Percentiles rank a stretch among this genome's conserved stretches.
Evolutionary conservation across 2,329 filamentous ascomycete species (phyloP).

Genomic region (Fragosphaeria purpurea): DNA sequence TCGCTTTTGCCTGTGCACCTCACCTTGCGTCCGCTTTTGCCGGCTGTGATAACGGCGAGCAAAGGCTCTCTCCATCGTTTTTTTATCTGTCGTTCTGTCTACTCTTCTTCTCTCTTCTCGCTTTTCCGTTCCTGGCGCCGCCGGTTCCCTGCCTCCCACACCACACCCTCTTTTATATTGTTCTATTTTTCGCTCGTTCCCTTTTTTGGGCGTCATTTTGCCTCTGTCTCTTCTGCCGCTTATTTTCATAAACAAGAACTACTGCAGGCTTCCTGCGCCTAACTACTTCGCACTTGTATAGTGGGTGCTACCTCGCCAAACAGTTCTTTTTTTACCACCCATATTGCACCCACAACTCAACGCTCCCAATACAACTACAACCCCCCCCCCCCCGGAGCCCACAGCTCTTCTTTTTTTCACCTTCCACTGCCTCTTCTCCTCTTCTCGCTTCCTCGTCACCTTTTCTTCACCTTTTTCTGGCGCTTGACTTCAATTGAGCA

Average conservation of each 20-base stretch:
- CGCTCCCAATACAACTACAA: too few relatives aligned
- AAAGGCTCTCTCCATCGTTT: too few relatives aligned
- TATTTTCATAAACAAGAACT: too few relatives aligned
- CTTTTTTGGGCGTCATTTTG: not conserved
- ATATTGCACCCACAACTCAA: too few relatives aligned
- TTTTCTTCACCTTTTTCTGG: not conserved
- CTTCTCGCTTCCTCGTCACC: not conserved
- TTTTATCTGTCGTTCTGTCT: not conserved
- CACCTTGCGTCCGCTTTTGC: not conserved
- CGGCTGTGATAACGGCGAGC: too few relatives aligned
- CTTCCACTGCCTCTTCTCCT: not conserved
- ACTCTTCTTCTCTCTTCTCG: not conserved
- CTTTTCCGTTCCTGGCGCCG: not conserved
- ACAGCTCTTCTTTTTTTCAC: not conserved
- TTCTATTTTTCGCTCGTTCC: not conserved
- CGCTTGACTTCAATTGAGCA: too few relatives aligned
- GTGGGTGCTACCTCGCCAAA: not conserved
- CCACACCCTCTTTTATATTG: not conserved
- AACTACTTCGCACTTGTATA: not conserved
- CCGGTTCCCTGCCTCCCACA: constrained; percentile 1
- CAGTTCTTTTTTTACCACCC: constrained; percentile 1
- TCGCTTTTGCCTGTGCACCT: not conserved
- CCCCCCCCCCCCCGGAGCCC: too few relatives aligned
- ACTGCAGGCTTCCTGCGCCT: too few relatives aligned
- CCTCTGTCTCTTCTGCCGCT: not conserved